Conservation (phyloP, 768 basidiomycete species). For the Hortiboletus flavorubellus region DNA sequence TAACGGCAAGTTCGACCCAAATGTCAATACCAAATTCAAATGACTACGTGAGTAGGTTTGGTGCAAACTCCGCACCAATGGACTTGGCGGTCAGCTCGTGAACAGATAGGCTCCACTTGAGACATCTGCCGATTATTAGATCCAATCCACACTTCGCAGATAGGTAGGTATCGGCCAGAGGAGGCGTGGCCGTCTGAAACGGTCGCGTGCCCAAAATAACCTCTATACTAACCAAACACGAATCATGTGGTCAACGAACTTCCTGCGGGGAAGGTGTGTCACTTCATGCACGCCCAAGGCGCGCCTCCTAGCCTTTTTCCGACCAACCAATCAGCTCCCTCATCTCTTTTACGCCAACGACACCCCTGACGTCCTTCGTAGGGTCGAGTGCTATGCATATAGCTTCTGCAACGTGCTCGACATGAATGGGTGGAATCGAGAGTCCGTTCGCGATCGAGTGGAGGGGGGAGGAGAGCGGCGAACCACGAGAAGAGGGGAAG, state of each 20-base stretch:
- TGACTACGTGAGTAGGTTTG: neutral
- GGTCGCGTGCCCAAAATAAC: conserved; percentile 17
- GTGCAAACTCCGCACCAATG: neutral
- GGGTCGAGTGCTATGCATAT: conserved; percentile 62
- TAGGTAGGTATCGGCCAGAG: conserved; percentile 14
- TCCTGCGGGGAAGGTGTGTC: conserved; percentile 8
- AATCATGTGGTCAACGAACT: conserved; percentile 4
- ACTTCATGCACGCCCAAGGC: conserved; percentile 13
- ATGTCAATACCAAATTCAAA: conserved; percentile 6
- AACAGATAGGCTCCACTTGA: conserved; percentile 6
- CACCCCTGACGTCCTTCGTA: conserved; percentile 51
- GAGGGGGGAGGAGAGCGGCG: conserved; percentile 44
- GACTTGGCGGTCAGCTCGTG: neutral
- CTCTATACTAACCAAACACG: conserved; percentile 2
- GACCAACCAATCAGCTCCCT: conserved; percentile 71
- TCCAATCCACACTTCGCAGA: conserved; percentile 21
- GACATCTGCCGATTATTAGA: conserved; percentile 10
- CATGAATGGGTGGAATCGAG: conserved; percentile 87
- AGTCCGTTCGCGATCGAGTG: conserved; percentile 75
- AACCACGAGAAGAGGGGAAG: conserved; percentile 30
- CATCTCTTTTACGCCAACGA: conserved; percentile 71
- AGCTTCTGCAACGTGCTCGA: conserved; percentile 91
- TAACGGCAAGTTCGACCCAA: conserved; percentile 12
- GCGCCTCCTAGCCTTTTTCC: conserved; percentile 29
- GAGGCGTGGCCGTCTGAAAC: conserved; percentile 11